Percentiles rank a stretch among this genome's conserved stretches.
phyloP scores from a whole-genome alignment of 192 early-diverging fungal species.

The Phlyctochytrium arcticum region DNA sequence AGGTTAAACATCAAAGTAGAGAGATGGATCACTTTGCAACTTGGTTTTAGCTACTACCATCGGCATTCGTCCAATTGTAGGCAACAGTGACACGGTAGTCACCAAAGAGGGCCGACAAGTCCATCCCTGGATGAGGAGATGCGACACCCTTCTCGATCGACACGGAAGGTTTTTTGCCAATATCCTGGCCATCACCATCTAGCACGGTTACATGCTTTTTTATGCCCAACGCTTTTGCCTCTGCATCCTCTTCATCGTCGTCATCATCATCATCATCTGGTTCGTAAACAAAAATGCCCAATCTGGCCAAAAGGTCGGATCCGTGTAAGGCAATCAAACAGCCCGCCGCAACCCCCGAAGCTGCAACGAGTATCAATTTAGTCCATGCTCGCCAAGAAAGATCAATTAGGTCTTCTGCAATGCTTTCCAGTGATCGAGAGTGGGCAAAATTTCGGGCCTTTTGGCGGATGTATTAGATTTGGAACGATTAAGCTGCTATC shows the following conservation, averaged over 20 bases:
- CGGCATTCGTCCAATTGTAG: slow-evolving; percentile 10
- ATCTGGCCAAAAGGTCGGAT: background rate
- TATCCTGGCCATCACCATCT: background rate
- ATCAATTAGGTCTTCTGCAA: slow-evolving; percentile 7
- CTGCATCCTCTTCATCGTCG: slow-evolving; percentile 1
- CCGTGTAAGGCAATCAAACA: slow-evolving; percentile 7
- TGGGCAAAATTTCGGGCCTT: too few species aligned
- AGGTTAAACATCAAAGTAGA: background rate
- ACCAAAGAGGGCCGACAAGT: slow-evolving; percentile 15
- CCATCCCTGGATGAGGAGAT: background rate
- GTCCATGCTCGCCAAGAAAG: slow-evolving; percentile 17
- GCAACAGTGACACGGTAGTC: slow-evolving; percentile 19
- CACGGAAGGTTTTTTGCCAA: background rate
- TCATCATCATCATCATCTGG: slow-evolving; percentile 26
- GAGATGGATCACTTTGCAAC: background rate
- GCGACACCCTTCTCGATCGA: background rate
- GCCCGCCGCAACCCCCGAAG: background rate
- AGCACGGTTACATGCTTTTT: background rate
- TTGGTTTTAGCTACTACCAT: slow-evolving; percentile 4
- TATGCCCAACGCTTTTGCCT: background rate
- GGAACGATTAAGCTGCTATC: too few species aligned
- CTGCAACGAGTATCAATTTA: slow-evolving; percentile 8
- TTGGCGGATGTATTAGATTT: background rate
- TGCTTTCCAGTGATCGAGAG: background rate
- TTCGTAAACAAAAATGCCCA: slow-evolving; percentile 7